phyloP scores from a whole-genome alignment of 1,284 basidiomycete genomes.

The Rhodotorula sp. region DNA sequence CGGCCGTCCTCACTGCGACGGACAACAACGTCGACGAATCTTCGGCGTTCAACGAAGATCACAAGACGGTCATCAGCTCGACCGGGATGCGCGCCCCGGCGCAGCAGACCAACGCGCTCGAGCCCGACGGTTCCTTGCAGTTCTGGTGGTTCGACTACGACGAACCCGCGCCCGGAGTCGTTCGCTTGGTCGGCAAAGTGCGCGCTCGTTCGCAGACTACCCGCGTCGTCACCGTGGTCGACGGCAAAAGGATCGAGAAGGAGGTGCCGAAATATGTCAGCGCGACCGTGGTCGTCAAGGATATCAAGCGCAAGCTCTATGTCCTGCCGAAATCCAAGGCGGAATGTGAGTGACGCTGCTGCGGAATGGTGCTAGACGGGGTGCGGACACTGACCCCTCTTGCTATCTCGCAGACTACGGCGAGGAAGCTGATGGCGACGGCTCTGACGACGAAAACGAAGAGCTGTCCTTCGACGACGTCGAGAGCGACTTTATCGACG shows the following conservation, averaged over 20 bases:
- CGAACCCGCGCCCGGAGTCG: slow-evolving; percentile 67
- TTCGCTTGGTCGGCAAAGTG: slow-evolving; percentile 82
- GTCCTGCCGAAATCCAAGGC: slow-evolving; percentile 74
- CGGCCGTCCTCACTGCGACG: slow-evolving; percentile 53
- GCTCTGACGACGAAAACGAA: slow-evolving; percentile 49
- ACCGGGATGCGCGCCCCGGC: slow-evolving; percentile 15
- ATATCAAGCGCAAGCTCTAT: slow-evolving; percentile 88
- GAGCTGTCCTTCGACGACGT: slow-evolving; percentile 60
- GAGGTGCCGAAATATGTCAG: slow-evolving; percentile 66
- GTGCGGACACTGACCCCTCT: neutral
- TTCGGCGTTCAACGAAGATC: slow-evolving; percentile 23
- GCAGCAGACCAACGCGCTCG: slow-evolving; percentile 57
- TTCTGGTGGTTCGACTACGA: slow-evolving; percentile 95
- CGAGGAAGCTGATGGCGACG: slow-evolving; percentile 66
- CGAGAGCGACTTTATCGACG: slow-evolving; percentile 76
- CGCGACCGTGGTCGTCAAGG: slow-evolving; percentile 80
- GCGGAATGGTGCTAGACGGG: too few relatives aligned
- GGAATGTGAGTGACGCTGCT: slow-evolving; percentile 52
- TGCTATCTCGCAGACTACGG: slow-evolving; percentile 41
- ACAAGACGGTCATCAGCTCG: slow-evolving; percentile 24
- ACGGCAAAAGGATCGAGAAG: slow-evolving; percentile 34
- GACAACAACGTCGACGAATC: slow-evolving; percentile 26
- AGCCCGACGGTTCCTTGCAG: slow-evolving; percentile 75
- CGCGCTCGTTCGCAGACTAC: slow-evolving; percentile 63
- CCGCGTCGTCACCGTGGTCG: slow-evolving; percentile 44